Percentiles rank a stretch among this genome's conserved stretches.
These are phyloP conservation scores for Cercospora canescens DNA, from an alignment of 2,329 filamentous ascomycete species.

Conservation along the genomic window DNA sequence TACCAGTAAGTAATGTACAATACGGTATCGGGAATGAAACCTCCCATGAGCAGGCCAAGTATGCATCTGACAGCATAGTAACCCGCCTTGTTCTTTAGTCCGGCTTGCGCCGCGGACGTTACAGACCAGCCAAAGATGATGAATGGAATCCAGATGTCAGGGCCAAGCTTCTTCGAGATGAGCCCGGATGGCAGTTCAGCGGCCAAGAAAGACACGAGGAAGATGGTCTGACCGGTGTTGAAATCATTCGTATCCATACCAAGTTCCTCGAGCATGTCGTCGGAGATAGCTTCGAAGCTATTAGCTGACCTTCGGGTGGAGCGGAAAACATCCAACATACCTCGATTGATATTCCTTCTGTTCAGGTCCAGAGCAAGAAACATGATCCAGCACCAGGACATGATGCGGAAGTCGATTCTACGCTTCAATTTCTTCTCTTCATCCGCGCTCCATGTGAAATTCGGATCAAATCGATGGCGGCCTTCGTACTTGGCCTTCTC, in stretches of 20 bases:
- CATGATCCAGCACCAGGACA: conserved; percentile 32
- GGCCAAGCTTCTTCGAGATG: conserved; percentile 48
- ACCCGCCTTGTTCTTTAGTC: conserved; percentile 32
- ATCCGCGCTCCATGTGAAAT: conserved; percentile 46
- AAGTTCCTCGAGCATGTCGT: conserved; percentile 30
- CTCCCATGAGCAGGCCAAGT: conserved; percentile 42
- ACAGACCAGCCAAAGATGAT: conserved; percentile 46
- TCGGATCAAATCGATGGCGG: conserved; percentile 50
- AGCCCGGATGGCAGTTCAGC: conserved; percentile 50
- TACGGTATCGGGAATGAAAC: conserved; percentile 53
- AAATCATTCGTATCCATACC: conserved; percentile 34
- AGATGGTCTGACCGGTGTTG: conserved; percentile 33
- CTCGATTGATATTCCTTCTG: conserved; percentile 31
- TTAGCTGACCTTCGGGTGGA: conserved; percentile 56
- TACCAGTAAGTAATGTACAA: conserved; percentile 29
- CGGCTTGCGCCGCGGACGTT: conserved; percentile 36
- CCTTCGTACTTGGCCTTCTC: conserved; percentile 56
- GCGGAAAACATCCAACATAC: conserved; percentile 1
- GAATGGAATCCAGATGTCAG: conserved; percentile 47
- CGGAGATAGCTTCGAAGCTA: conserved; percentile 23
- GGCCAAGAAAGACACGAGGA: conserved; percentile 30
- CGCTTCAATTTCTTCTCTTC: conserved; percentile 43
- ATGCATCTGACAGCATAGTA: conserved; percentile 42
- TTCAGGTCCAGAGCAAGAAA: conserved; percentile 32
- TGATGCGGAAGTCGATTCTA: conserved; percentile 28